A percentile compares a stretch with the other conserved stretches of the same genome.
These are phyloP conservation scores for Fusarium sp. DNA, from an alignment of 2,329 filamentous ascomycete species.

Conservation along the genomic window DNA sequence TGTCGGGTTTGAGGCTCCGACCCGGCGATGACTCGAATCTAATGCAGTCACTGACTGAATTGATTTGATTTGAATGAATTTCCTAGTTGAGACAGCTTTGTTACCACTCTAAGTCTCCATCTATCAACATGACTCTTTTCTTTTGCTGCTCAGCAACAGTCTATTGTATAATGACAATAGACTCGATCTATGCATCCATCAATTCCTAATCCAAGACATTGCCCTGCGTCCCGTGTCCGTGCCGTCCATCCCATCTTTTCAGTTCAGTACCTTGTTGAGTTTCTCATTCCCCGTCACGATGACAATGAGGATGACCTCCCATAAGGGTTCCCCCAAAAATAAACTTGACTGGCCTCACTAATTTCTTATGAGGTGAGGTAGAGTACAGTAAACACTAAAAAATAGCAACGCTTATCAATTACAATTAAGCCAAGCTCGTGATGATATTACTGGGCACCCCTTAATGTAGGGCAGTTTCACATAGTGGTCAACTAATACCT, in stretches of 20 bases:
- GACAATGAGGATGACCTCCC: conserved; percentile 35
- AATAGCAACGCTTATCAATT: conserved; percentile 3
- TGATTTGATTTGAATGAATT: conserved; percentile 11
- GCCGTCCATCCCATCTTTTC: conserved; percentile 4
- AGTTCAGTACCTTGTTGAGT: conserved; percentile 14
- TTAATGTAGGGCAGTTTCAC: conserved; percentile 10
- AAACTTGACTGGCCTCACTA: conserved; percentile 1
- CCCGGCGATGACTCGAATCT: conserved; percentile 33
- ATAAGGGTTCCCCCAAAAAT: not conserved
- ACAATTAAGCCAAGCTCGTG: conserved; percentile 7
- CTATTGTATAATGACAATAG: not conserved
- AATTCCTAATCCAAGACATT: conserved; percentile 30
- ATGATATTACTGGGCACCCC: conserved; percentile 17
- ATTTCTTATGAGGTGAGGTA: conserved; percentile 17
- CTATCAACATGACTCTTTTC: conserved; percentile 24
- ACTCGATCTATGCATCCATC: conserved; percentile 20
- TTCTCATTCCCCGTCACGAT: conserved; percentile 31
- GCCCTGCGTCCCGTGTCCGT: conserved; percentile 31
- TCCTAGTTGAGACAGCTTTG: conserved; percentile 13
- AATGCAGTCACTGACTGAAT: conserved; percentile 17
- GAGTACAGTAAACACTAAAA: conserved; percentile 4
- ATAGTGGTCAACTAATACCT: conserved; percentile 17
- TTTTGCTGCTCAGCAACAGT: conserved; percentile 12
- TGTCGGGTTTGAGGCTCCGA: conserved; percentile 34
- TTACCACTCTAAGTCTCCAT: not conserved